Base-by-base conservation (phyloP, 164 flowering plant species). In the Stephania yunnanensis region DNA sequence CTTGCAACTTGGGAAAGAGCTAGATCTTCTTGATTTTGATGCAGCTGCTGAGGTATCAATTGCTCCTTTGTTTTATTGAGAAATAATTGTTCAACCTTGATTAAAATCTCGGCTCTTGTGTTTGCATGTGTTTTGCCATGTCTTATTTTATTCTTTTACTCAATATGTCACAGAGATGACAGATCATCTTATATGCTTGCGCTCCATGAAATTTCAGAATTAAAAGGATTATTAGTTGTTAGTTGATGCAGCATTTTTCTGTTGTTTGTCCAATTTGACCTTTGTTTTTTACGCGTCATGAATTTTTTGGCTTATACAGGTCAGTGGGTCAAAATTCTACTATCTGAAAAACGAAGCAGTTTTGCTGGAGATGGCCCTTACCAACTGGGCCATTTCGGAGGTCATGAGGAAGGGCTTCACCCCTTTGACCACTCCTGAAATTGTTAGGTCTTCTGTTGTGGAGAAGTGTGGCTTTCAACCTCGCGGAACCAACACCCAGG, bases 391-490 rank as follows among this genome's bases (percentile, higher is more conserved):
- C n/a, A 84, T 95, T 31, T 85, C 91, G 25, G 91, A 93, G 81
- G 93, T 88, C 70, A 87, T 84, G 87, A 91, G 84, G 81, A 91
- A 81, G 82, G 99, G 97, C 10, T 95, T 89, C 78, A 85, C 82
- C 45, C 97, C 91, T 66, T 77, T 95, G 73, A 91, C 87, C 31
- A 90, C 99, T 61, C 98, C 98, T 10, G 98, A 95, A 85, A 87
- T 95, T 75, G 97, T 91, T 0, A 85, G 97, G 77, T 88, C 97
- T 2, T 83, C 95, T 50, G 81, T 93, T 45, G 95, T 95, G 74
- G 97, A 95, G 79, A 95, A 92, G 79, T 95, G 98, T 81, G 98
- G 98, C 50, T 95, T 95, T 80, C 98, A 93, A 85, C 98, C 98
- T 75, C 97, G 97, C 75, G 97, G 94, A 82, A 82, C 81, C 71